These are phyloP conservation scores for Porogramme epimiltina DNA, from an alignment of 1,284 basidiomycete species.

Conservation along the genomic window DNA sequence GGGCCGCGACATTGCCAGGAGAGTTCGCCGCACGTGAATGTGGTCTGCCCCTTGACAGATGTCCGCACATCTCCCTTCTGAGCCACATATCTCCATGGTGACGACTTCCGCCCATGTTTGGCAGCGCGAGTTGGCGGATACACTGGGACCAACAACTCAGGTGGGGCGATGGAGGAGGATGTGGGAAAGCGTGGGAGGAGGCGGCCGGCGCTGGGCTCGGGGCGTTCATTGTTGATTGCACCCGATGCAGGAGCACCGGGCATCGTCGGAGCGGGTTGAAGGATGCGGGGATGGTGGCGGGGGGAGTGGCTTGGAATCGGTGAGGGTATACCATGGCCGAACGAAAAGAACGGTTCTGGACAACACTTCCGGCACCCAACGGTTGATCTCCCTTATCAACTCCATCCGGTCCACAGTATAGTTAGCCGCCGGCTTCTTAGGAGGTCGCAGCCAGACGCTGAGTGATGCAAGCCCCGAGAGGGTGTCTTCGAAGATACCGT, in stretches of 20 bases:
- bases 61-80: not conserved
- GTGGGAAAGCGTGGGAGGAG: not conserved
- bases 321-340: constrained; percentile 7
- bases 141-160: constrained; percentile 10
- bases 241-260: too few relatives aligned
- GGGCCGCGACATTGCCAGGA: not conserved
- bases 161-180: not conserved
- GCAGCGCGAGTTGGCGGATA: not conserved
- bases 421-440: not conserved
- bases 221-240: not conserved
- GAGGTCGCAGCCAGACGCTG: constrained; percentile 14
- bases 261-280: not conserved
- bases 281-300: not conserved
- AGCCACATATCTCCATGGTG: not conserved
- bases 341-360: constrained; percentile 9
- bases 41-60: constrained; percentile 7
- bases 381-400: constrained; percentile 3
- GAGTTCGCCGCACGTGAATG: not conserved
- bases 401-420: not conserved
- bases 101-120: not conserved
- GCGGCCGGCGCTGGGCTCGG: not conserved
- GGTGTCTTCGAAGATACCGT: constrained; percentile 5
- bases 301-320: not conserved
- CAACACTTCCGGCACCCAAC: constrained; percentile 11
- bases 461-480: constrained; percentile 9